Percentiles rank a stretch among this genome's conserved stretches.
phyloP scores from a whole-genome alignment of 306 rosid species.

The Inga leiocalycina region DNA sequence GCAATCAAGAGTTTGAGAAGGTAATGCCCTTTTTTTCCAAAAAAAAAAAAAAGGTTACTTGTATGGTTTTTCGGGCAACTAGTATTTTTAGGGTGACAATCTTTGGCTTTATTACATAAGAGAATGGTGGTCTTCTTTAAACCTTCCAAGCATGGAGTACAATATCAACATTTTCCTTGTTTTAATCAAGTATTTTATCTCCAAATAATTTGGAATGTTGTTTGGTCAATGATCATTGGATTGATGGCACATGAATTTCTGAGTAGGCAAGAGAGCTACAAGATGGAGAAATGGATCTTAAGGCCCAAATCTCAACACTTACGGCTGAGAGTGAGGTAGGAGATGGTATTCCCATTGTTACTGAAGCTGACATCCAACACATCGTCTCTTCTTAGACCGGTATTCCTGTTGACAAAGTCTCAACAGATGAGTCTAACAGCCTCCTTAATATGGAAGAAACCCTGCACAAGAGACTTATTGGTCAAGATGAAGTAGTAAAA shows the following conservation, averaged over 20 bases:
- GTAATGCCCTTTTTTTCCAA: slow-evolving; percentile 38
- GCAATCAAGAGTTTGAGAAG: slow-evolving; percentile 98
- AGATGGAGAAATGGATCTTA: slow-evolving; percentile 92
- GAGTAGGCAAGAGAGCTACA: slow-evolving; percentile 91
- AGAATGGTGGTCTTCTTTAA: too few species aligned
- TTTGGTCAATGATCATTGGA: slow-evolving; percentile 6
- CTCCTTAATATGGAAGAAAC: too few species aligned
- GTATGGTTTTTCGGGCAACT: neutral
- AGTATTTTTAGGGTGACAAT: neutral
- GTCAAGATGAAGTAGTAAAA: too few species aligned
- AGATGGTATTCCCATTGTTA: slow-evolving; percentile 79
- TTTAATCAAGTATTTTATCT: neutral
- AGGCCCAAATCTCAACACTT: slow-evolving; percentile 82
- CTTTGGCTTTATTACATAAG: too few species aligned
- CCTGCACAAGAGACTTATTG: too few species aligned
- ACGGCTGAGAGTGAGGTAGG: slow-evolving; percentile 95
- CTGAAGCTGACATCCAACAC: slow-evolving; percentile 10
- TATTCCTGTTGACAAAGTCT: too few species aligned
- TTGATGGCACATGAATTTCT: slow-evolving; percentile 32
- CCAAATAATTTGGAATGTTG: neutral
- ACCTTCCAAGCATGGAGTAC: neutral
- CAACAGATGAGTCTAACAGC: too few species aligned
- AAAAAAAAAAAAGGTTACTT: neutral
- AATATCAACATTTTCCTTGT: neutral
- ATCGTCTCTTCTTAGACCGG: too few species aligned